Evolutionary conservation across 164 flowering plant genomes (phyloP), one percentile per base, ranked within the genome.

Genomic region (Umbellularia californica): DNA sequence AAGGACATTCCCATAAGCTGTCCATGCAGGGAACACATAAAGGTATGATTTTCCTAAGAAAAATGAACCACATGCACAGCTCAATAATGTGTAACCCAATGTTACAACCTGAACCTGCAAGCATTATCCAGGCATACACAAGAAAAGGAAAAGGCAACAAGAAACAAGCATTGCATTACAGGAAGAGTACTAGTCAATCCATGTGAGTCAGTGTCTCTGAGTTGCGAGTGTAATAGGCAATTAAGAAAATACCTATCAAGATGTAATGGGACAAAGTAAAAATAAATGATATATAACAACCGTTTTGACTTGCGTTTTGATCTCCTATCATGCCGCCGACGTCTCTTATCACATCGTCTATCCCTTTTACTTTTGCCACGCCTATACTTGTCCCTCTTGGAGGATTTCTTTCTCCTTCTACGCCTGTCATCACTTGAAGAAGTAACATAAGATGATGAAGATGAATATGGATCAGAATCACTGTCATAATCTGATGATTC

Each of bases 381-480:
- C 78, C 80, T 87, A 74, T 87, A 75, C 72, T 83, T 90, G 73
- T 86, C 93, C 78, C 86, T 85, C 78, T 82, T 96, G 23, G 93
- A 89, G 71, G 93, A 85, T 81, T 89, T 88, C 84, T 92, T 96
- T 76, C 94, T 85, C 83, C 84, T 96, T 79, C 70, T 89, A 23
- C 83, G 90, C 79, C 88, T 86, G 75, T 86, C 94, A 81, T 96
- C 97, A 85, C 97, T 91, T 69, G 99, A 94, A 65, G 97, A 92
- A 77, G 93, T 93, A 51, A 78, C 69, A 50, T 86, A 81, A 72
- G 95, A 88, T 41, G 90, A 90, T 63, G 95, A 92, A 3, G 92
- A 87, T 4, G 84, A 67, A 81, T 74, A 69, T 3, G 88, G 81
- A 75, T 87, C 92, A 30, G 92, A 88, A 71, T 90, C 91, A 72